Conservation (phyloP, 331 rosid genomes). For the Acacia pycnantha region DNA sequence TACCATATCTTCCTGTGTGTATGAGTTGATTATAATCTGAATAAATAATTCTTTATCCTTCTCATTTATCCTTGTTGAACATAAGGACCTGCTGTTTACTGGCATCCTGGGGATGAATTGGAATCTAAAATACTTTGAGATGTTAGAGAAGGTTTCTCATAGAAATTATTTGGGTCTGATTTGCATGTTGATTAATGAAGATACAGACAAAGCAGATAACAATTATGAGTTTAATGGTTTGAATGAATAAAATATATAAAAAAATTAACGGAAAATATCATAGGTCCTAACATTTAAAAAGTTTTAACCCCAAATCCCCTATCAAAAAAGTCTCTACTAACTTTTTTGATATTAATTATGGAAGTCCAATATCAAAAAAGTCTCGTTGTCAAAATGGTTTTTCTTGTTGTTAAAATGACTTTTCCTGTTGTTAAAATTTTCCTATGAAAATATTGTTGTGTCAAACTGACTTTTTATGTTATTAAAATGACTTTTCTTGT, state of each 20-base stretch:
- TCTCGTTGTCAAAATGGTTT: too few relatives aligned
- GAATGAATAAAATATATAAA: not conserved
- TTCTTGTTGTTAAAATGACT: too few relatives aligned
- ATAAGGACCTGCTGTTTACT: not conserved
- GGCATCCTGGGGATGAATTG: not conserved
- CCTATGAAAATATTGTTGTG: too few relatives aligned
- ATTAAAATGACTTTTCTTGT: too few relatives aligned
- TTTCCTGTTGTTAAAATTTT: too few relatives aligned
- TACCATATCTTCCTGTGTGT: not conserved
- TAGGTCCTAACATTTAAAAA: too few relatives aligned
- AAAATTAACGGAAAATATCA: too few relatives aligned
- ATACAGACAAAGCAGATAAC: not conserved
- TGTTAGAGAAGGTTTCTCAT: conserved; percentile 8
- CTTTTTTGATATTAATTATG: too few relatives aligned
- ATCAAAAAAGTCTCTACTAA: too few relatives aligned
- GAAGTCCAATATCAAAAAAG: too few relatives aligned
- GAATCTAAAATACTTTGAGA: not conserved
- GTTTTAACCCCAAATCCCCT: too few relatives aligned
- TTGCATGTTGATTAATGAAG: not conserved
- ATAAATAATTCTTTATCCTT: not conserved
- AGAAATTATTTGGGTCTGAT: conserved; percentile 7
- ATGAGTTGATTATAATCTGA: not conserved
- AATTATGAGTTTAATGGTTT: not conserved
- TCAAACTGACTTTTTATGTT: too few relatives aligned
- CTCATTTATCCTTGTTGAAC: not conserved